Evolutionary conservation across 192 early-diverging fungal species (phyloP).

Genomic region (Podila minutissima): DNA sequence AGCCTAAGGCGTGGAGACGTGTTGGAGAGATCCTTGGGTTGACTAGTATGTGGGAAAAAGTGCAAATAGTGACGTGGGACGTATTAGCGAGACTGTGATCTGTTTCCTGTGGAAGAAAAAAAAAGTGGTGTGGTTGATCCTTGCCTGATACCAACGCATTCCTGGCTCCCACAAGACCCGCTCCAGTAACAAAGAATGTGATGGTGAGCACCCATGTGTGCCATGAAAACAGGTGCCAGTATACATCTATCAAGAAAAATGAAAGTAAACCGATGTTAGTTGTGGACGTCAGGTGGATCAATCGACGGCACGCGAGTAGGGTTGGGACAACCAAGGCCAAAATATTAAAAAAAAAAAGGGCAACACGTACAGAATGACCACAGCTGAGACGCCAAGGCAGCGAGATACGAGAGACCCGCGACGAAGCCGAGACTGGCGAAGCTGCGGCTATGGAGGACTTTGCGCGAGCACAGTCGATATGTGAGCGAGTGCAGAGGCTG

Average conservation of each 20-base stretch:
- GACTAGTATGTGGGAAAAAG: slow-evolving; percentile 3
- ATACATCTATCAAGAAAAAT: slow-evolving; percentile 15
- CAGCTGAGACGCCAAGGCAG: slow-evolving; percentile 24
- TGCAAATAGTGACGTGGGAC: not conserved
- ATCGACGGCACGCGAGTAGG: too few species aligned
- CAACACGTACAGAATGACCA: slow-evolving; percentile 14
- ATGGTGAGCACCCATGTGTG: slow-evolving; percentile 16
- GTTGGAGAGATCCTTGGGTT: slow-evolving; percentile 43
- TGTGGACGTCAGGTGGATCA: too few species aligned
- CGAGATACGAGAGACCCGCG: slow-evolving; percentile 27
- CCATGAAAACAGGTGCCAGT: slow-evolving; percentile 12
- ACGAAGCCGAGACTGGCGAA: slow-evolving; percentile 22
- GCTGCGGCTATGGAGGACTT: slow-evolving; percentile 22
- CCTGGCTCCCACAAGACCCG: slow-evolving; percentile 24
- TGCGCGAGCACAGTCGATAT: slow-evolving; percentile 38
- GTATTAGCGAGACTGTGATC: not conserved
- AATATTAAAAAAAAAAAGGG: not conserved
- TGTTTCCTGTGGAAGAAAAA: not conserved
- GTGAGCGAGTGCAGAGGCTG: slow-evolving; percentile 36
- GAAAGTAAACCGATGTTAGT: too few species aligned
- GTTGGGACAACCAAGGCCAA: not conserved
- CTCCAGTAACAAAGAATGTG: slow-evolving; percentile 24
- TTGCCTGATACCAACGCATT: slow-evolving; percentile 41
- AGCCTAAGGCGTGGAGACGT: slow-evolving; percentile 19
- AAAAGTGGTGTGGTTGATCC: not conserved